A percentile compares a stretch with the other conserved stretches of the same genome.
Conservation (phyloP, 192 early-diverging fungal genomes). For the Piromyces finnis region DNA sequence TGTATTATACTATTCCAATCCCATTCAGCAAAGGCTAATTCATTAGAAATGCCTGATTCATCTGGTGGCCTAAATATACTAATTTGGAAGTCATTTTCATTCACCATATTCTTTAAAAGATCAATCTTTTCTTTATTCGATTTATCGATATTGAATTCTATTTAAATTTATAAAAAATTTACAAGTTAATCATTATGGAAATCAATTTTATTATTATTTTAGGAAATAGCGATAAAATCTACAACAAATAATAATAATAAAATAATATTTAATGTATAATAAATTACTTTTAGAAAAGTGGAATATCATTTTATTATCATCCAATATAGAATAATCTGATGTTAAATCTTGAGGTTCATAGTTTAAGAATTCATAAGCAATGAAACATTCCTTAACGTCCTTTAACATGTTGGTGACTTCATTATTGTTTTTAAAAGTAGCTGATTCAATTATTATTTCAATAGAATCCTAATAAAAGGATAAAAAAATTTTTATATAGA, state of each 20-base stretch:
- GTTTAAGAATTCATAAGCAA: background rate
- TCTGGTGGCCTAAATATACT: background rate
- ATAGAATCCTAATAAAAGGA: background rate
- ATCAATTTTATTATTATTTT: too few species aligned
- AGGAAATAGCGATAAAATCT: too few species aligned
- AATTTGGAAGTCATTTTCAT: background rate
- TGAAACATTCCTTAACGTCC: background rate
- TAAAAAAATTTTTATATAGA: too few species aligned
- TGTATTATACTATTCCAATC: background rate
- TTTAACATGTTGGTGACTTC: background rate
- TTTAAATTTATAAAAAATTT: background rate
- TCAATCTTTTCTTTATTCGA: background rate
- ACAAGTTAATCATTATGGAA: too few species aligned
- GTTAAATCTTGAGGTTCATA: background rate
- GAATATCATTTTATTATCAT: background rate
- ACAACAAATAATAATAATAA: too few species aligned
- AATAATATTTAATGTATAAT: too few species aligned
- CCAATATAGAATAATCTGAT: background rate
- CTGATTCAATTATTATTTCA: background rate
- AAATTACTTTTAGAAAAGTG: background rate
- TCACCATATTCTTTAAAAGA: background rate
- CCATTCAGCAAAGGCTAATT: background rate
- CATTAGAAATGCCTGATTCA: background rate
- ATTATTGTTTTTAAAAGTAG: background rate
- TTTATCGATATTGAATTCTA: background rate